A percentile compares a stretch with the other conserved stretches of the same genome.
phyloP scores from a whole-genome alignment of 495 filamentous ascomycete species.

The Friedmanniomyces simplex region DNA sequence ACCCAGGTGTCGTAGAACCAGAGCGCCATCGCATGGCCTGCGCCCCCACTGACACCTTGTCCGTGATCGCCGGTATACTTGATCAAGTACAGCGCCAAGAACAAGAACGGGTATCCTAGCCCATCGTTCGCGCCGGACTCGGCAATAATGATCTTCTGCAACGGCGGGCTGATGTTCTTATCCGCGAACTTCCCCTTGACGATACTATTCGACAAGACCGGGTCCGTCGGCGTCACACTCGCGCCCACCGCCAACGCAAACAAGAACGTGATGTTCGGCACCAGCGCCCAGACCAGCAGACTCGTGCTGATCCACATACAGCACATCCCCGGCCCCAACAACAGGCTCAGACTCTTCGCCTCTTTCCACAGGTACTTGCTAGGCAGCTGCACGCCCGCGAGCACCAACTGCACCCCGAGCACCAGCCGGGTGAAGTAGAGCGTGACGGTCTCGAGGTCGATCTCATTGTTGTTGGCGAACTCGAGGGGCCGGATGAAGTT shows the following conservation, averaged over 20 bases:
- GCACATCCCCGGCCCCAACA: constrained; percentile 79
- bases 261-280: constrained; percentile 62
- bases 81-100: constrained; percentile 72
- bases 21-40: constrained; percentile 55
- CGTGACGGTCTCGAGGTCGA: constrained; percentile 55
- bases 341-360: constrained; percentile 66
- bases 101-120: constrained; percentile 86
- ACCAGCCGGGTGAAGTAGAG: constrained; percentile 80
- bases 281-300: constrained; percentile 66
- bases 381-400: constrained; percentile 86
- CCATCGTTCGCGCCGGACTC: constrained; percentile 91
- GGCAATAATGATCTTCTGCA: constrained; percentile 81
- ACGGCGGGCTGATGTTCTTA: constrained; percentile 67
- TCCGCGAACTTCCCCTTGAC: constrained; percentile 93
- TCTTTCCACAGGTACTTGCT: constrained; percentile 69
- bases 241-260: constrained; percentile 69
- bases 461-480: constrained; percentile 55
- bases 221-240: constrained; percentile 87
- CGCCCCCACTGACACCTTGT: constrained; percentile 45
- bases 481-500: constrained; percentile 68
- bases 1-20: constrained; percentile 87
- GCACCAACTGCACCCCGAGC: constrained; percentile 79
- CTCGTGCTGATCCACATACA: constrained; percentile 81
- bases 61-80: constrained; percentile 58
- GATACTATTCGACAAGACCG: constrained; percentile 77